Evolutionary conservation across 2,329 filamentous ascomycete genomes (phyloP).

Genomic region (Colletotrichum noveboracense): DNA sequence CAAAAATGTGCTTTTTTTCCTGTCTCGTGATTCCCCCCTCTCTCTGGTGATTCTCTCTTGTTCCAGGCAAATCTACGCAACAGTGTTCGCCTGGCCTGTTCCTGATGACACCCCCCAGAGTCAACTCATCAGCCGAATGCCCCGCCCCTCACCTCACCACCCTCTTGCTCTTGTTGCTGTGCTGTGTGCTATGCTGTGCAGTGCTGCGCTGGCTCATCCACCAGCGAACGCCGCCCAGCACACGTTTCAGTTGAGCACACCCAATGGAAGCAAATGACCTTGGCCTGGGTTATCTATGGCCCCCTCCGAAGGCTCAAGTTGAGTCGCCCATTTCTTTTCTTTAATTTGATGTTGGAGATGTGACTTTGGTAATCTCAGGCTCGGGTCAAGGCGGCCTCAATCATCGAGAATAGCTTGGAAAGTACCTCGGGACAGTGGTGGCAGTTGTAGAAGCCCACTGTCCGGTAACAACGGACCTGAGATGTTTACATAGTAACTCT

Average conservation of each 20-base stretch:
- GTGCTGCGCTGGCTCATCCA: slow-evolving; percentile 4
- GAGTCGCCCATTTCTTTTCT: neutral
- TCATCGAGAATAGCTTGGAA: neutral
- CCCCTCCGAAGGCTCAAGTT: slow-evolving; percentile 1
- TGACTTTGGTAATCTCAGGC: neutral
- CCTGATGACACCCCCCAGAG: slow-evolving; percentile 3
- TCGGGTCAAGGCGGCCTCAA: neutral
- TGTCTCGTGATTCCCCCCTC: slow-evolving; percentile 13
- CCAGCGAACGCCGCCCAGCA: neutral
- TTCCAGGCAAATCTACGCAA: slow-evolving; percentile 17
- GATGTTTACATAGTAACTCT: neutral
- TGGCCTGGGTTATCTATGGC: slow-evolving; percentile 8
- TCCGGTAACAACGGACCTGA: neutral
- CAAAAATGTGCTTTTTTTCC: slow-evolving; percentile 10
- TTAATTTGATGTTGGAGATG: slow-evolving; percentile 7
- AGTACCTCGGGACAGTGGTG: neutral
- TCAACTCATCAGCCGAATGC: neutral
- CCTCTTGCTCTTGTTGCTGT: neutral
- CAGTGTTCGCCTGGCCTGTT: neutral
- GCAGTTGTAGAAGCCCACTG: neutral
- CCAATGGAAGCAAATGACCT: slow-evolving; percentile 8
- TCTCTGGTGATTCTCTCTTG: slow-evolving; percentile 6
- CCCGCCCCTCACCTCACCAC: neutral
- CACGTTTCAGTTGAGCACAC: neutral
- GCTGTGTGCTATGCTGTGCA: slow-evolving; percentile 4